A percentile compares a stretch with the other conserved stretches of the same genome.
Evolutionary conservation across 2,329 filamentous ascomycete species (phyloP).

Genomic region (Orbilia ellipsospora): DNA sequence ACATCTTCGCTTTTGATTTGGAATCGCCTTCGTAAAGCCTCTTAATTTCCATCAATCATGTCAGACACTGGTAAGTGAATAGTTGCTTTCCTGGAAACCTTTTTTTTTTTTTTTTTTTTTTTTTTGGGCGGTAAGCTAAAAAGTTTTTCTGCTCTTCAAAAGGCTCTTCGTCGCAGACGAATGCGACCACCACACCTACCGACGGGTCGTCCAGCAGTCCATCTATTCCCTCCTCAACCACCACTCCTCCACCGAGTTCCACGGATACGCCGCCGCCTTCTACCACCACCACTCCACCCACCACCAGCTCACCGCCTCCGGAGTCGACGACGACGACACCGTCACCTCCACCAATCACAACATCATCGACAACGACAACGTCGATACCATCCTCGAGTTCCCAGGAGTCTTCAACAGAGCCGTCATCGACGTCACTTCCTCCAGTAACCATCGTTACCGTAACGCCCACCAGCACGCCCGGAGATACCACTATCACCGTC

Average conservation of each 20-base stretch:
- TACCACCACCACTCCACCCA: constrained; percentile 1
- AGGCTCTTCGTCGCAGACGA: constrained; percentile 7
- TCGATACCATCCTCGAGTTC: constrained; percentile 25
- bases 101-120: background rate
- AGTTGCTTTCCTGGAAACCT: background rate
- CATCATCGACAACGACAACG: constrained; percentile 35
- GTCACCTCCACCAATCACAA: constrained; percentile 39
- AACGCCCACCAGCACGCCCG: constrained; percentile 39
- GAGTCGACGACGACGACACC: constrained; percentile 35
- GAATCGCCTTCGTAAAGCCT: background rate
- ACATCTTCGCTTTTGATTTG: background rate
- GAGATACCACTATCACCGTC: constrained; percentile 58
- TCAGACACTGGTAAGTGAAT: constrained; percentile 35
- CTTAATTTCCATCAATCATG: background rate
- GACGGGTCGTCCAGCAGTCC: background rate
- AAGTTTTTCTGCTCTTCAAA: too few species aligned
- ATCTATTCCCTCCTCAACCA: constrained; percentile 8
- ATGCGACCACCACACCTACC: constrained; percentile 2
- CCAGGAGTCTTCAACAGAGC: constrained; percentile 42
- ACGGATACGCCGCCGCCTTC: constrained; percentile 25
- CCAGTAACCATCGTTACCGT: constrained; percentile 49
- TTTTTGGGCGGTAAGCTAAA: background rate
- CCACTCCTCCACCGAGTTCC: constrained; percentile 24
- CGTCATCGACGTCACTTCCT: constrained; percentile 24
- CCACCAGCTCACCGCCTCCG: constrained; percentile 6